Base-by-base conservation (phyloP, 768 basidiomycete species). In the Termitomyces sp. region DNA sequence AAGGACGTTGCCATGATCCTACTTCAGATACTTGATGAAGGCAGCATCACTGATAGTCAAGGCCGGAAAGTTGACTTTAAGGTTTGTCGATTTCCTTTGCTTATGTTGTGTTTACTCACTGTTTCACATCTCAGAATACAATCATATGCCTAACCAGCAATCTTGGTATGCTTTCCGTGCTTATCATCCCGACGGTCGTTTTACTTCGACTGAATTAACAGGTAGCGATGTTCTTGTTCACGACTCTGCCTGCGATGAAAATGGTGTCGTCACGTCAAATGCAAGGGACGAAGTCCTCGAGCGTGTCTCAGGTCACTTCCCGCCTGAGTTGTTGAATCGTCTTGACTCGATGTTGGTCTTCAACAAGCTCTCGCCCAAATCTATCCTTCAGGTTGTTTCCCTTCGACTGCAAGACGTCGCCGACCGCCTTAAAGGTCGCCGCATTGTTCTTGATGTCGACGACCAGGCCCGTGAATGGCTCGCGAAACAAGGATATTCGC, bases 1-100 rank as follows among this genome's bases (percentile, higher is more conserved):
- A 92, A 91, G 73, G 93, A 94, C 64, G 91, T 97, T 25, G 80
- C 90, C 0, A 89, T 94, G 84, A 91, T 95, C 59, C 75, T 96
- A 19, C 77, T 96, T 3, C 94, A 96, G 67, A 89, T 97, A 45
- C 79, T 97, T 12, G 93, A 97, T 61, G 94, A 97, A 68, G 94
- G 94, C 8, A 83, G 75, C 48, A 78, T 95, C 59, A 95, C 94
- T 0, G 94, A 97, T 67, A 92, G 90, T 59, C 92, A 94, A 67
- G 94, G 94, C 10, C 83, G 91, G 54, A 91, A 92, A 67, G 88
- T 96, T 3, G 92, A 94, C 68, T 95, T 96, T 76, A 93, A 88
- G 77, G 87, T 84, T 56, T 46, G n/a, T 51, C 34, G 3, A 34
- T 3, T 37, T 42, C 16, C 14, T 46, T 19, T 30, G n/a, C 25